These are phyloP conservation scores for Stentor roeselii DNA, from an alignment of 73 alveolate genomes.

Conservation along the genomic window DNA sequence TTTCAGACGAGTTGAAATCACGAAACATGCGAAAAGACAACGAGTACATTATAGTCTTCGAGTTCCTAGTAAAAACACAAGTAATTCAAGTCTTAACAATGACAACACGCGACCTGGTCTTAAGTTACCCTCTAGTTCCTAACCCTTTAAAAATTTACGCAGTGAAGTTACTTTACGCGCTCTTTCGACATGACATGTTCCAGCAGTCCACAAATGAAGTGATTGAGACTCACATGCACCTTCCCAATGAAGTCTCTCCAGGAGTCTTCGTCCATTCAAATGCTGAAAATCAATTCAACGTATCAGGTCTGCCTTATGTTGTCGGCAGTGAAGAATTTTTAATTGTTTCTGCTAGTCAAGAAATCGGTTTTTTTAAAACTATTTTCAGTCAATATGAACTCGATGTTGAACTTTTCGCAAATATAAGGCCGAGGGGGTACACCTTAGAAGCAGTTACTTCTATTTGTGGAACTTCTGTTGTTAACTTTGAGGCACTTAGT, in stretches of 20 bases:
- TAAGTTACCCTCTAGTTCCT: slow-evolving; percentile 12
- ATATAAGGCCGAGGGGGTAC: neutral
- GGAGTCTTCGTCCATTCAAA: neutral
- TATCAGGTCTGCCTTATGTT: slow-evolving; percentile 1
- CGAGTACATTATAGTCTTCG: neutral
- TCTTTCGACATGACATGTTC: neutral
- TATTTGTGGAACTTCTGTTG: neutral
- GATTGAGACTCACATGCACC: neutral
- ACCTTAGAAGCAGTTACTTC: neutral
- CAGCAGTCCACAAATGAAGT: neutral
- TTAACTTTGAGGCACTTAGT: neutral
- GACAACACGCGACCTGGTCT: neutral
- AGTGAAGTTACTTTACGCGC: neutral
- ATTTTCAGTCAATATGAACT: neutral
- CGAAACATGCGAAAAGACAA: neutral
- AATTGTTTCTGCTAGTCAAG: neutral
- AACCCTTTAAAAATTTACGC: slow-evolving; percentile 25
- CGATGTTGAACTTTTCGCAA: too few species aligned
- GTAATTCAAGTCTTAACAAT: neutral
- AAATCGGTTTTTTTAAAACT: neutral
- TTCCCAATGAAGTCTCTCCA: neutral
- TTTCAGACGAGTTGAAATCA: neutral
- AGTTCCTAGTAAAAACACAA: neutral
- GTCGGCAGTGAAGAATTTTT: slow-evolving; percentile 3
- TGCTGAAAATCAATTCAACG: neutral